Evolutionary conservation across 2,329 filamentous ascomycete genomes (phyloP), one percentile per base, ranked within the genome.

Genomic region (Metarhizium robertsii): DNA sequence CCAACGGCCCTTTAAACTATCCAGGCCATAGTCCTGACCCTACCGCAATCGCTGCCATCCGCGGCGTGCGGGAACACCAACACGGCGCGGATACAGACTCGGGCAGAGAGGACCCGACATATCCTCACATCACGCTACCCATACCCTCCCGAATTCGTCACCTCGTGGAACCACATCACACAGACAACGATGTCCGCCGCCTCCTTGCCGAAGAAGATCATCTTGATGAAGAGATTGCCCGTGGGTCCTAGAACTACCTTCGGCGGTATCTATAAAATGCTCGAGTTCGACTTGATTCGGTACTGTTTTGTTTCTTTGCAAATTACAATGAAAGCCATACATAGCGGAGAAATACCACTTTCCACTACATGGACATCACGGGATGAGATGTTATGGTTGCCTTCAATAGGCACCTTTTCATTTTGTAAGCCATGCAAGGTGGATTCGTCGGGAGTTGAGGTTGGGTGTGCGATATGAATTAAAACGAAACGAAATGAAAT

Each of bases 201-300:
- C 66, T 77, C 59, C 60, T 84, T 46, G 79, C 81, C 61, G 80
- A 82, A 58, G 80, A 84, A 63, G 81, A 84, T 57, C 74, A 78
- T 58, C 69, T 84, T 40, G 81, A 84, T 55, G 77, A 72, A 14
- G 81, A 78, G 34, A 83, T 84, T 62, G 77, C 55, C 11, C 32
- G 55, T 10, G 50, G 38, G 16, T 20, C 8, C 45, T 46, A 46
- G 18, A 42, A 18, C 11, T 14, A 13, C 40, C 40, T 42, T 11
- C 7, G 32, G 32, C 10, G 32, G 32, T 11, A 34, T 34, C 32
- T 34, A 34, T 34, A 11, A 34, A 16, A 18, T 13, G 40, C 40
- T 13, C 4, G 40, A 11, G 32, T 34, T 11, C 7, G 10, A 34
- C 32, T 8, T 34, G 32, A 8, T 34, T 34, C 32, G 32, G 32